Evolutionary conservation across 805 yeast genomes (phyloP).

Genomic region (Wickerhamomyces canadensis): DNA sequence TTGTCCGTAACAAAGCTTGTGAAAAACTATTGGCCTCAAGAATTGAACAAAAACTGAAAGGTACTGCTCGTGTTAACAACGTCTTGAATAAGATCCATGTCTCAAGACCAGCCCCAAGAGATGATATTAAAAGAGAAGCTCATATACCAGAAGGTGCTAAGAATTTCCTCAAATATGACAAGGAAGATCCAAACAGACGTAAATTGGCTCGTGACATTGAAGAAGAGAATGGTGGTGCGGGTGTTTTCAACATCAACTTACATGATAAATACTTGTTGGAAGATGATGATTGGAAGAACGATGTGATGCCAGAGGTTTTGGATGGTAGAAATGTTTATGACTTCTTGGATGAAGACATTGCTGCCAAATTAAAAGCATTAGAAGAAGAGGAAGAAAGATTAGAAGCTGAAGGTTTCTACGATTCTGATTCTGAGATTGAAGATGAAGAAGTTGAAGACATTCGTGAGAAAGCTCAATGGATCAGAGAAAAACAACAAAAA

Average conservation of each 20-base stretch:
- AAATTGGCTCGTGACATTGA: conserved; percentile 83
- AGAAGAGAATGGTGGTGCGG: conserved; percentile 96
- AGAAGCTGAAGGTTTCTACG: conserved; percentile 93
- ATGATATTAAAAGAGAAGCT: conserved; percentile 75
- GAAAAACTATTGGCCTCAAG: conserved; percentile 93
- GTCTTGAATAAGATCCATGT: conserved; percentile 95
- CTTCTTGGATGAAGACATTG: conserved; percentile 93
- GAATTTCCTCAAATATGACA: conserved; percentile 59
- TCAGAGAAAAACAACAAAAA: conserved; percentile 88
- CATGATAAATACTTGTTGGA: conserved; percentile 89
- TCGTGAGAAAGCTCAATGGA: conserved; percentile 88
- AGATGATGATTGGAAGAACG: conserved; percentile 97
- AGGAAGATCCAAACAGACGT: conserved; percentile 77
- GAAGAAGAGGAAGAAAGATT: conserved; percentile 97
- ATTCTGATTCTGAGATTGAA: conserved; percentile 69
- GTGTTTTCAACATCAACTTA: conserved; percentile 91
- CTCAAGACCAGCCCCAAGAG: conserved; percentile 84
- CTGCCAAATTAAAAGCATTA: conserved; percentile 85
- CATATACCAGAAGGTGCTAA: conserved; percentile 75
- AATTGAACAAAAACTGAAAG: conserved; percentile 93
- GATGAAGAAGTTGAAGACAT: conserved; percentile 67
- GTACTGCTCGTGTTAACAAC: conserved; percentile 80
- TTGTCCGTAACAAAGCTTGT: conserved; percentile 94
- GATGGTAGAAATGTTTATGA: conserved; percentile 97
- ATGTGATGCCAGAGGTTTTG: conserved; percentile 92